A percentile compares a stretch with the other conserved stretches of the same genome.
Evolutionary conservation across 345 rosid species (phyloP).

Genomic region (Citrus trifoliata): DNA sequence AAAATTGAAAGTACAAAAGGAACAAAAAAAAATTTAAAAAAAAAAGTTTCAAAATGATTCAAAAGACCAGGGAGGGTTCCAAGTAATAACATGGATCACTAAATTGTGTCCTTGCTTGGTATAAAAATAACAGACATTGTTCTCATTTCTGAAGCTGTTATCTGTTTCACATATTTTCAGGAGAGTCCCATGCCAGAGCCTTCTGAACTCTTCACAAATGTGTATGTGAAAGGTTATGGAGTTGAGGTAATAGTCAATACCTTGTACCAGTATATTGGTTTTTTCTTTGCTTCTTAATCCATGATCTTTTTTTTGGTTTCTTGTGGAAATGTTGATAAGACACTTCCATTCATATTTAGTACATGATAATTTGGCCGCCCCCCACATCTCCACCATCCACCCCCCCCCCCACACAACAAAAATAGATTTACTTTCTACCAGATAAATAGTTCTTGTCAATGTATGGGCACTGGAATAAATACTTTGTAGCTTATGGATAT

Average conservation of each 20-base stretch:
- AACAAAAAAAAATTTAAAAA: background rate
- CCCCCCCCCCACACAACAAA: too few species aligned
- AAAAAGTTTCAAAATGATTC: background rate
- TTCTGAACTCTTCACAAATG: constrained; percentile 78
- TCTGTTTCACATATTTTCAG: constrained; percentile 37
- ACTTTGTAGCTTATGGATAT: background rate
- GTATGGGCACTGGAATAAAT: background rate
- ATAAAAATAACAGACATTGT: background rate
- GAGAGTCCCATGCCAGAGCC: constrained; percentile 96
- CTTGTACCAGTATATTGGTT: background rate
- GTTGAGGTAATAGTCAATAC: constrained; percentile 53
- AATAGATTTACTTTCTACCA: background rate
- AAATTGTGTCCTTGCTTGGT: background rate
- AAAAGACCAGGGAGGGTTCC: background rate
- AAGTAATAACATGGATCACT: background rate
- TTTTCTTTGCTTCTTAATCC: background rate
- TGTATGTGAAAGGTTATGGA: constrained; percentile 74
- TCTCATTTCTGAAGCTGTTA: background rate
- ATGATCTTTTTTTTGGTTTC: background rate
- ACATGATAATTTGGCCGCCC: background rate
- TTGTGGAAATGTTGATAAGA: constrained; percentile 2
- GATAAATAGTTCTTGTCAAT: background rate
- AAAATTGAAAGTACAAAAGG: background rate
- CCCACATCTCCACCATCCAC: too few species aligned
- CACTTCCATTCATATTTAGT: background rate